phyloP scores from a whole-genome alignment of 176 grass and related monocot genomes.

The Elaeis guineensis region DNA sequence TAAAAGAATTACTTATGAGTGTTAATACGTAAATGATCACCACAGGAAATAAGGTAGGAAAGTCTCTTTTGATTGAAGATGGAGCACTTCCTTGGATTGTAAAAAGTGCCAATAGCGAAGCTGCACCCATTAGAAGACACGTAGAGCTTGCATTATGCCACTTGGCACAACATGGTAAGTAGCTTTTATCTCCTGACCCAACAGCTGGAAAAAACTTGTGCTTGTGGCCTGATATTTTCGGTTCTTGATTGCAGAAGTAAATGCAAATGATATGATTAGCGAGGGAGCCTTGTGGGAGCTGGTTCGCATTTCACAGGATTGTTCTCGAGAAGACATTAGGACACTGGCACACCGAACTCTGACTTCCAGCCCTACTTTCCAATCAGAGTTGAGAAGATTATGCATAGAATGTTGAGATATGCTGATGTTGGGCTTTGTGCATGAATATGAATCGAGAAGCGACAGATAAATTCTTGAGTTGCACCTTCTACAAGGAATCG shows the following conservation, averaged over 20 bases:
- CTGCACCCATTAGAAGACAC: slow-evolving; percentile 88
- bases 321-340: slow-evolving; percentile 93
- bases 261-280: slow-evolving; percentile 69
- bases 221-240: slow-evolving; percentile 7
- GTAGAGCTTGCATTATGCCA: slow-evolving; percentile 94
- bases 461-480: no score
- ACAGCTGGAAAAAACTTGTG: not conserved
- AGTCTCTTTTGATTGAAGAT: slow-evolving; percentile 88
- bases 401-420: slow-evolving; percentile 59
- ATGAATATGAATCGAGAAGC: no score
- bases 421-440: no score
- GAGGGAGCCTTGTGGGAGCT: slow-evolving; percentile 96
- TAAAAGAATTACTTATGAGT: no score
- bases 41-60: slow-evolving; percentile 68
- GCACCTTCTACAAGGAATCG: no score
- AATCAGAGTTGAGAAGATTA: slow-evolving; percentile 80
- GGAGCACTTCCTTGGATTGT: slow-evolving; percentile 93
- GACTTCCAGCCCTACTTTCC: slow-evolving; percentile 69
- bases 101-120: slow-evolving; percentile 95
- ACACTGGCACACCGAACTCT: slow-evolving; percentile 67
- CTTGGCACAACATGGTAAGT: slow-evolving; percentile 89
- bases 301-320: slow-evolving; percentile 87
- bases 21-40: not conserved
- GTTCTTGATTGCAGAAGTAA: slow-evolving; percentile 55
- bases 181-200: not conserved